phyloP scores from a whole-genome alignment of 2,329 filamentous ascomycete species.

The Pseudogymnoascus sp. region DNA sequence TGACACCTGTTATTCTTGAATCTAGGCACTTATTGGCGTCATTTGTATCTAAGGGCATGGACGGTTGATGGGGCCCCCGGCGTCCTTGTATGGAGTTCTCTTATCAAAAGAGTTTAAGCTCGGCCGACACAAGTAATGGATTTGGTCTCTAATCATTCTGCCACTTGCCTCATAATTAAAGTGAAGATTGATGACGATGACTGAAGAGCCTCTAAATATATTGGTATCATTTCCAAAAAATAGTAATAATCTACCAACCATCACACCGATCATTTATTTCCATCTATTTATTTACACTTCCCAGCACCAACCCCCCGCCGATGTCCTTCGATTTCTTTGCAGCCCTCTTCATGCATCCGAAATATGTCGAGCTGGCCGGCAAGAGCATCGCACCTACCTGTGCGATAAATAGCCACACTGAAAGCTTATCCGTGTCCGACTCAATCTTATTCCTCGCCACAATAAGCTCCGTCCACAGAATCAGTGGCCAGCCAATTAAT shows the following conservation, averaged over 20 bases:
- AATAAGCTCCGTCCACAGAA: conserved; percentile 11
- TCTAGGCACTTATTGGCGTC: too few relatives aligned
- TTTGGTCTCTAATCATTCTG: neutral
- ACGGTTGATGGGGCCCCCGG: neutral
- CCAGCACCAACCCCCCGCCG: neutral
- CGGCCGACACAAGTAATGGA: neutral
- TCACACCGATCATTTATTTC: neutral
- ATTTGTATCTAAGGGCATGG: neutral
- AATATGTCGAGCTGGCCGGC: conserved; percentile 14
- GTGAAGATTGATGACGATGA: neutral
- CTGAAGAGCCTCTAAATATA: neutral
- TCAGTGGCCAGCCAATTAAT: conserved; percentile 2
- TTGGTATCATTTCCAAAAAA: neutral
- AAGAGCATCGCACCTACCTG: conserved; percentile 12
- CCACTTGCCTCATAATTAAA: neutral
- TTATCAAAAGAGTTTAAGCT: neutral
- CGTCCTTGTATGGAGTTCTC: neutral
- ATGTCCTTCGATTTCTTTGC: neutral
- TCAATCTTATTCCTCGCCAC: conserved; percentile 11
- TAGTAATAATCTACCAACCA: neutral
- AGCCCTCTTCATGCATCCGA: neutral
- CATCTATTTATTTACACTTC: neutral
- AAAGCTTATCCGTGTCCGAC: conserved; percentile 11
- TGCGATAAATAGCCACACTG: conserved; percentile 9
- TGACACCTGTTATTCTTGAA: too few relatives aligned